Conservation (phyloP, 225 moss, liverwort and hornwort species). For the Takakia lepidozioides region DNA sequence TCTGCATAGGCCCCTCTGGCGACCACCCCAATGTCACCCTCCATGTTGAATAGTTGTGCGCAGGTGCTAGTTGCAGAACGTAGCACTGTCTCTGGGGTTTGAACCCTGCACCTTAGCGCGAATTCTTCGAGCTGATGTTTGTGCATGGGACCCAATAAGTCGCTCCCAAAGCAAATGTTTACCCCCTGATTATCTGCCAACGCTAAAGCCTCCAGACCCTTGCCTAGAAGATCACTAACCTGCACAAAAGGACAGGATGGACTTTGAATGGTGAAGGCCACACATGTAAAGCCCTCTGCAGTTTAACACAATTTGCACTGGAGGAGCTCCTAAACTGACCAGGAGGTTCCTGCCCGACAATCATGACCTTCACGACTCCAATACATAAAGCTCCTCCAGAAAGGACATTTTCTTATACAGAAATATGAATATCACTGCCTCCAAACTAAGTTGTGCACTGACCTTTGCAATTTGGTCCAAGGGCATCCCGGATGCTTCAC, state of each 20-base stretch:
- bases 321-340: too few species aligned
- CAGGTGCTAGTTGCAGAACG: conserved; percentile 47
- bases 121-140: conserved; percentile 49
- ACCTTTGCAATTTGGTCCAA: conserved; percentile 39
- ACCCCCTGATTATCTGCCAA: conserved; percentile 40
- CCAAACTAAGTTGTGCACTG: too few species aligned
- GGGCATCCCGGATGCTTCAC: conserved; percentile 54
- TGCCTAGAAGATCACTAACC: conserved; percentile 43
- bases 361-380: too few species aligned
- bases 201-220: conserved; percentile 38
- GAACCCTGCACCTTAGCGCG: conserved; percentile 34
- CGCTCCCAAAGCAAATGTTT: conserved; percentile 51
- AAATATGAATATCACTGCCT: too few species aligned
- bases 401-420: too few species aligned
- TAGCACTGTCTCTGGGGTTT: conserved; percentile 33
- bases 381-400: too few species aligned
- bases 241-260: too few species aligned
- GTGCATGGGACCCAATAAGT: conserved; percentile 55
- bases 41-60: conserved; percentile 49
- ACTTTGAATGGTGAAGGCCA: too few species aligned
- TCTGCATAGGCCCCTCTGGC: conserved; percentile 41
- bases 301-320: too few species aligned
- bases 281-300: too few species aligned
- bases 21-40: conserved; percentile 40
- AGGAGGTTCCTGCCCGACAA: too few species aligned